These are phyloP conservation scores for Alternaria infectoria DNA, from an alignment of 2,329 filamentous ascomycete genomes.

Conservation along the genomic window DNA sequence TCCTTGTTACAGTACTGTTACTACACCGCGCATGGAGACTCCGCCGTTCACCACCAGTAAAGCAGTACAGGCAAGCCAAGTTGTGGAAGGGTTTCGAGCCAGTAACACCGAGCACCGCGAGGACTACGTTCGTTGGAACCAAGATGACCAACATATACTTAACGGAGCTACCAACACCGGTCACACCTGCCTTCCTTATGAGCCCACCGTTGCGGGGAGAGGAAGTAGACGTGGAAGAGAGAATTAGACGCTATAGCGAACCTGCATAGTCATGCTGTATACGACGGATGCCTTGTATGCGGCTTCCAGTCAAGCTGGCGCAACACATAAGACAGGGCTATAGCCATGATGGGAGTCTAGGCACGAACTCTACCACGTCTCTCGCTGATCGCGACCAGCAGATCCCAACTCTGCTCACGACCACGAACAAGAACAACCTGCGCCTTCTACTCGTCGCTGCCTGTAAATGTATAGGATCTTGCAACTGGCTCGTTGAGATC, in stretches of 20 bases:
- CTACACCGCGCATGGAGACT: conserved; percentile 15
- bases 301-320: neutral
- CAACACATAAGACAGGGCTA: neutral
- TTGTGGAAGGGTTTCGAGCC: conserved; percentile 29
- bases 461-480: neutral
- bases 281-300: neutral
- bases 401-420: neutral
- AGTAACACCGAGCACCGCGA: conserved; percentile 11
- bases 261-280: neutral
- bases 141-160: conserved; percentile 16
- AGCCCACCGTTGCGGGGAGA: neutral
- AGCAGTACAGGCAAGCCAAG: conserved; percentile 16
- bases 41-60: conserved; percentile 1
- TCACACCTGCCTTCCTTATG: conserved; percentile 9
- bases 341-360: neutral
- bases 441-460: neutral
- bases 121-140: conserved; percentile 7
- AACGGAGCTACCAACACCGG: conserved; percentile 16
- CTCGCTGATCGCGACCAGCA: neutral
- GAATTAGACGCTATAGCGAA: neutral
- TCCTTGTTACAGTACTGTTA: conserved; percentile 11
- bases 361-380: neutral
- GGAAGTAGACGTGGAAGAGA: neutral
- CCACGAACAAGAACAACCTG: neutral
- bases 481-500: neutral